Evolutionary conservation across 2,329 filamentous ascomycete species (phyloP).

Genomic region (Fusarium anguioides): DNA sequence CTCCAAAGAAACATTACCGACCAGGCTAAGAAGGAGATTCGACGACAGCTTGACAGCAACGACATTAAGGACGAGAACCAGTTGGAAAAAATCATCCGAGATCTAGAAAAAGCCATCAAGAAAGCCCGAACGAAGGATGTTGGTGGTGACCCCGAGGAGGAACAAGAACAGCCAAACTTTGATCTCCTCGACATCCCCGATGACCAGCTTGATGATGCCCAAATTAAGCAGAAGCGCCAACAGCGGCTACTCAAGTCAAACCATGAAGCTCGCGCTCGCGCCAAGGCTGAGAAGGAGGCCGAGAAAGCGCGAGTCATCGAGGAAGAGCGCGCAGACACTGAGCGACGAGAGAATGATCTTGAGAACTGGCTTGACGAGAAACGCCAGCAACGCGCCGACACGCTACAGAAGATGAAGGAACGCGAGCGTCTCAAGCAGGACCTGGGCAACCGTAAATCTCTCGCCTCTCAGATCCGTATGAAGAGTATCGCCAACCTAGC

Average conservation of each 20-base stretch:
- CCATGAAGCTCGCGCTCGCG: constrained; percentile 90
- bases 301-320: constrained; percentile 88
- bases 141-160: constrained; percentile 82
- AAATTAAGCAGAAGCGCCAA: constrained; percentile 90
- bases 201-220: constrained; percentile 91
- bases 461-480: constrained; percentile 97
- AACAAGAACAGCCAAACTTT: constrained; percentile 85
- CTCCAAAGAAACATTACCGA: constrained; percentile 78
- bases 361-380: constrained; percentile 89
- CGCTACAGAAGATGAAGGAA: constrained; percentile 88
- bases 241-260: constrained; percentile 95
- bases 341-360: constrained; percentile 84
- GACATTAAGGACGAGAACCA: constrained; percentile 92
- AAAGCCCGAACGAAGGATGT: constrained; percentile 94
- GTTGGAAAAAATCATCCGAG: constrained; percentile 84
- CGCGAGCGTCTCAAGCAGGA: constrained; percentile 93
- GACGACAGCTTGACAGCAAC: constrained; percentile 85
- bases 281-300: constrained; percentile 94
- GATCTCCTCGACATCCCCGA: constrained; percentile 90
- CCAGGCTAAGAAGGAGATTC: constrained; percentile 90
- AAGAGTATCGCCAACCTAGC: constrained; percentile 97
- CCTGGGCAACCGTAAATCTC: constrained; percentile 93
- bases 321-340: constrained; percentile 83
- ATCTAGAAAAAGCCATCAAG: constrained; percentile 89
- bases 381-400: constrained; percentile 75